Conservation (phyloP, 371 early-diverging fungal species). For the Parasitella parasitica region DNA sequence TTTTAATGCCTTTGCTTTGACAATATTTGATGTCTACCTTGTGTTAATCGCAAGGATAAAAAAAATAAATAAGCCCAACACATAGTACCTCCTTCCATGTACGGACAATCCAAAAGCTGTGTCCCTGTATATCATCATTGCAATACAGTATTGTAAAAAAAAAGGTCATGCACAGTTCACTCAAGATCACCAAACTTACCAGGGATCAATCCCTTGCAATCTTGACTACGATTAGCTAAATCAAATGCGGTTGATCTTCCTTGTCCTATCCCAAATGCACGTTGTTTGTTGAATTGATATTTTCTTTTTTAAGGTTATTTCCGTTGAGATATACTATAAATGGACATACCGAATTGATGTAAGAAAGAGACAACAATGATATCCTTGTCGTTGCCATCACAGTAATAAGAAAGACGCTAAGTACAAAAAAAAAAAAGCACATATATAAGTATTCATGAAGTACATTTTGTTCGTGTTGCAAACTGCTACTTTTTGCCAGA, state of each 20-base stretch:
- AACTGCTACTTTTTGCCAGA: slow-evolving; percentile 22
- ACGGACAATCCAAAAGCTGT: slow-evolving; percentile 58
- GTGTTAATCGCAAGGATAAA: too few species aligned
- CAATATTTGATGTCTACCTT: slow-evolving; percentile 60
- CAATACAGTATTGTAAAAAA: too few species aligned
- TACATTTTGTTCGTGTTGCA: background rate
- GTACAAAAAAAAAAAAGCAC: too few species aligned
- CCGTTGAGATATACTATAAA: slow-evolving; percentile 1
- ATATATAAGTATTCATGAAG: too few species aligned
- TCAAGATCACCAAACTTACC: slow-evolving; percentile 44
- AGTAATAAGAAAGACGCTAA: slow-evolving; percentile 56
- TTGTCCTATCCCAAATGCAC: slow-evolving; percentile 7
- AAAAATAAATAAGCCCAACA: too few species aligned
- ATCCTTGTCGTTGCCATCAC: slow-evolving; percentile 48
- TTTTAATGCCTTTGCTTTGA: slow-evolving; percentile 50
- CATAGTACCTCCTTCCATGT: slow-evolving; percentile 46
- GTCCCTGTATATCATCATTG: slow-evolving; percentile 55
- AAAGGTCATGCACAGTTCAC: too few species aligned
- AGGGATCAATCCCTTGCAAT: slow-evolving; percentile 19
- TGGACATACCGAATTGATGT: slow-evolving; percentile 47
- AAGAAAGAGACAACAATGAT: slow-evolving; percentile 64
- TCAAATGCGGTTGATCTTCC: slow-evolving; percentile 21
- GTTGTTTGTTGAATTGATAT: background rate
- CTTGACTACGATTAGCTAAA: slow-evolving; percentile 20
- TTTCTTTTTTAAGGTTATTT: slow-evolving; percentile 5